Evolutionary conservation across 1,284 basidiomycete genomes (phyloP).

Genomic region (Porodaedalea pini): DNA sequence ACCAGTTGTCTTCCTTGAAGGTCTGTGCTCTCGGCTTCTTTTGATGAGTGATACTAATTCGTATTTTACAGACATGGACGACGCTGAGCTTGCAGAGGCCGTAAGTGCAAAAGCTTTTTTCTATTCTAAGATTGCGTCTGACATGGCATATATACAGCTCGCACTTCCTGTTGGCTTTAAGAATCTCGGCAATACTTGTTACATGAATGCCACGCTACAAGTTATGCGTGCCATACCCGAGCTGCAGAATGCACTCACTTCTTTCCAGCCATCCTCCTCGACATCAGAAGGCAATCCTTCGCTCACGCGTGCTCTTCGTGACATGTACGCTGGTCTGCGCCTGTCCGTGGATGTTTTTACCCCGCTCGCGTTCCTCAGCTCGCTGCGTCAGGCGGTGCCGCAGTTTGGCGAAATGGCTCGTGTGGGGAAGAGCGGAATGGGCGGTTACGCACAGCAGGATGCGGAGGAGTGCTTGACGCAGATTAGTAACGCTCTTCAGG

Average conservation of each 20-base stretch:
- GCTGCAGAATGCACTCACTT: constrained; percentile 65
- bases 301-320: constrained; percentile 54
- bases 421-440: constrained; percentile 43
- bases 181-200: constrained; percentile 88
- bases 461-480: constrained; percentile 94
- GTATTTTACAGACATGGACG: constrained; percentile 73
- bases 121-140: constrained; percentile 6
- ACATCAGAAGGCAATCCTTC: constrained; percentile 14
- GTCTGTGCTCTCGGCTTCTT: constrained; percentile 31
- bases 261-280: constrained; percentile 39
- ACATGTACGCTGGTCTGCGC: constrained; percentile 71
- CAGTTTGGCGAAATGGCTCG: constrained; percentile 81
- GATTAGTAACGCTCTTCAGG: constrained; percentile 76
- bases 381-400: constrained; percentile 78
- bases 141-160: constrained; percentile 35
- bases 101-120: constrained; percentile 39
- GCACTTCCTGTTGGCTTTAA: constrained; percentile 67
- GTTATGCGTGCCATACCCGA: constrained; percentile 89
- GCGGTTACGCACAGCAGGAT: constrained; percentile 88
- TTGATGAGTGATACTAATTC: constrained; percentile 17
- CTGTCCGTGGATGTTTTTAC: constrained; percentile 76
- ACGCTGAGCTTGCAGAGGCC: constrained; percentile 74
- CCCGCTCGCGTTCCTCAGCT: constrained; percentile 68
- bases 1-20: constrained; percentile 80
- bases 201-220: constrained; percentile 95